A percentile compares a stretch with the other conserved stretches of the same genome.
Conservation (phyloP, 2,329 filamentous ascomycete species). For the Aspergillus cejpii region DNA sequence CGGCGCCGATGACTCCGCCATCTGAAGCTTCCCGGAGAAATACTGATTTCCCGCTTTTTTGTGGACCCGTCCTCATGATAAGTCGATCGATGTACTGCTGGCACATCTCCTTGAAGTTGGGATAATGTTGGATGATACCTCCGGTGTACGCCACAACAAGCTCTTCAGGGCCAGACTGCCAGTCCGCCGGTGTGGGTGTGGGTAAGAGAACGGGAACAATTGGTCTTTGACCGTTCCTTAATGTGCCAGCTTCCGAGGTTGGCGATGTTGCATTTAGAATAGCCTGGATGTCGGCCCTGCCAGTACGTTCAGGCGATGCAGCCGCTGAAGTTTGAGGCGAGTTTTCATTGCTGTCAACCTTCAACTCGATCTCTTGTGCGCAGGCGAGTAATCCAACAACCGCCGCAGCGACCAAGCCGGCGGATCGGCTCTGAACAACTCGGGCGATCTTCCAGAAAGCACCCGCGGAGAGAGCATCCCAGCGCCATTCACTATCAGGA, state of each 20-base stretch:
- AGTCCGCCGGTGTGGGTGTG: constrained; percentile 31
- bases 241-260: constrained; percentile 3
- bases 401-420: constrained; percentile 66
- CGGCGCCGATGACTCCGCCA: constrained; percentile 52
- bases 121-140: constrained; percentile 72
- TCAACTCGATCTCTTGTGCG: constrained; percentile 57
- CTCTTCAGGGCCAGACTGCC: constrained; percentile 48
- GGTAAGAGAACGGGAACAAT: constrained; percentile 35
- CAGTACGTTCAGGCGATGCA: constrained; percentile 25
- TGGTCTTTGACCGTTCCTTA: constrained; percentile 18
- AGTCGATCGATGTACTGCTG: constrained; percentile 60
- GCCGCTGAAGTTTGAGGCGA: constrained; percentile 26
- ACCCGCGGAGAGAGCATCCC: constrained; percentile 56
- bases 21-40: constrained; percentile 49
- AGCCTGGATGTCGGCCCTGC: constrained; percentile 16
- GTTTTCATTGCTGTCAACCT: constrained; percentile 35
- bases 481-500: constrained; percentile 48
- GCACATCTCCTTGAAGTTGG: constrained; percentile 63
- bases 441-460: constrained; percentile 61
- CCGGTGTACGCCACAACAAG: constrained; percentile 73
- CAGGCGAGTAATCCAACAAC: constrained; percentile 63
- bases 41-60: constrained; percentile 45
- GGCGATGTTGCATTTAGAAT: constrained; percentile 9
- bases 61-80: constrained; percentile 42
- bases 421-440: constrained; percentile 64